Base-by-base conservation (phyloP, 2,329 filamentous ascomycete genomes). In the Leptosphaerulina australis region DNA sequence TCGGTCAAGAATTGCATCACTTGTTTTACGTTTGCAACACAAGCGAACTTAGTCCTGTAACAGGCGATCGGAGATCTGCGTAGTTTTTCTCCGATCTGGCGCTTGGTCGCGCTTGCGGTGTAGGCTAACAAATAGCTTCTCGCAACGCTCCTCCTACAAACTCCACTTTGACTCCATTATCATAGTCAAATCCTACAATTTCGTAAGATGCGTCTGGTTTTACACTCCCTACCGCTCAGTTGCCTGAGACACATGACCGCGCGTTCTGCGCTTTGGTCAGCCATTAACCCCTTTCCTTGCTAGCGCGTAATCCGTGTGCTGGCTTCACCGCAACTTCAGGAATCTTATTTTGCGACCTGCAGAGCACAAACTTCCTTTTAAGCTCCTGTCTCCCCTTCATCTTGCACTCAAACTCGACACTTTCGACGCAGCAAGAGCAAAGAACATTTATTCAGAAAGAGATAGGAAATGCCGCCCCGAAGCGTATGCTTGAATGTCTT, bases 401-500 rank as follows among this genome's bases (percentile, higher is more conserved):
- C 31, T 50, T 18, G 37, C 26, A 46, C 20, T 41, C 35, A 41
- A 38, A 46, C 47, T 37, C 54, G 38, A 46, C 28, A 41, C 30
- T 48, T 44, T 33, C 36, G 37, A 38, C 50, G 45, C 54, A 39
- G 54, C 43, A 59, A 55, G 40, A 53, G 47, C 44, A 48, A 35
- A 48, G 40, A 50, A 57, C 22, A 46, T 11, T 21, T 10, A 15
- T 41, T 11, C 31, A 53, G 48, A 44, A 44, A 56, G 54, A 57
- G 41, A 47, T 50, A 45, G 56, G 61, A 60, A 50, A 70, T 71
- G 69, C 69, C 69, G 38, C 66, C 69, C 41, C 63, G 69, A 64
- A 69, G 66, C 48, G 66, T 71, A 20, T 67, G 66, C 44, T 55
- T 70, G 56, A 71, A 71, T 66, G 69, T 71, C 18, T 71, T 70